Conservation (phyloP, 2,329 filamentous ascomycete genomes). For the Sporothrix protearum region DNA sequence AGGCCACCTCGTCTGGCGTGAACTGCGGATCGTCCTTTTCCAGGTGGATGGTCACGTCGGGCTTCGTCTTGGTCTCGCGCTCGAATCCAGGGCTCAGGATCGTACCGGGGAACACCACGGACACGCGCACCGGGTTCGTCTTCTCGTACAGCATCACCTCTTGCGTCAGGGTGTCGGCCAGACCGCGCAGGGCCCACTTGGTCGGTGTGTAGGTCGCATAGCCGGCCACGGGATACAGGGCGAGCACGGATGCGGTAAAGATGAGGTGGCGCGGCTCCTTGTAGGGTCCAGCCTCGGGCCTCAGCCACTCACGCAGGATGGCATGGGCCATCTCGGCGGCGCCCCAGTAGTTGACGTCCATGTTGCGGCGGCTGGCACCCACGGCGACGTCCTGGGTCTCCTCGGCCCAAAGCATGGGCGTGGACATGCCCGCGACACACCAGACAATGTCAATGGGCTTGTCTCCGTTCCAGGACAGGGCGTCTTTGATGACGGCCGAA, state of each 20-base stretch:
- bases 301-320: conserved; percentile 70
- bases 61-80: conserved; percentile 74
- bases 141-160: conserved; percentile 84
- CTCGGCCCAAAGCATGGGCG: conserved; percentile 74
- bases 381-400: conserved; percentile 56
- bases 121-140: conserved; percentile 60
- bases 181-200: conserved; percentile 78
- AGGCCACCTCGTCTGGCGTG: conserved; percentile 73
- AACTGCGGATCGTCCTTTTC: conserved; percentile 81
- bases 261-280: conserved; percentile 70
- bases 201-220: conserved; percentile 80
- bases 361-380: conserved; percentile 66
- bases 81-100: conserved; percentile 74
- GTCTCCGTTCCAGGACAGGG: conserved; percentile 73
- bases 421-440: conserved; percentile 76
- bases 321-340: conserved; percentile 82
- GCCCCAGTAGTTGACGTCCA: conserved; percentile 92
- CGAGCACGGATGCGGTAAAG: conserved; percentile 75
- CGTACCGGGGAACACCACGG: conserved; percentile 78
- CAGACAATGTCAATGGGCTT: conserved; percentile 78
- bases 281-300: conserved; percentile 44
- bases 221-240: conserved; percentile 73
- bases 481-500: conserved; percentile 64
- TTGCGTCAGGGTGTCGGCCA: conserved; percentile 79
- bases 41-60: conserved; percentile 70